phyloP scores from a whole-genome alignment of 257 asterid genomes.

The Lavandula angustifolia region DNA sequence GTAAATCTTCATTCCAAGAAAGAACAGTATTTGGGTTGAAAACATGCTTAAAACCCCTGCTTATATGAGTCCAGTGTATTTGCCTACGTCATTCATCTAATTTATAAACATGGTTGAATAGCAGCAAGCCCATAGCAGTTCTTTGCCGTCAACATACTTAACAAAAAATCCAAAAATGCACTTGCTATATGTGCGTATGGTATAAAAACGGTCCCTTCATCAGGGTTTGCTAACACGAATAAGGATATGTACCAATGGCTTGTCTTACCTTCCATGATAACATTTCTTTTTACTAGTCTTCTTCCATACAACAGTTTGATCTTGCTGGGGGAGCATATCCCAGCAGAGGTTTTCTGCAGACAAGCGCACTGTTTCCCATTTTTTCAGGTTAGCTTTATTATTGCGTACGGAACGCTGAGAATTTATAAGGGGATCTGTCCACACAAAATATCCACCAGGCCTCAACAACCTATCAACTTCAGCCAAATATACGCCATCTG shows the following conservation, averaged over 20 bases:
- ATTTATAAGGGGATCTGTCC: constrained; percentile 88
- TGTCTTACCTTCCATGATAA: constrained; percentile 66
- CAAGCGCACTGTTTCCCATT: constrained; percentile 73
- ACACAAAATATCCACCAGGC: constrained; percentile 99
- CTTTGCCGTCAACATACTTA: no score
- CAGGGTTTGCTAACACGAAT: no score
- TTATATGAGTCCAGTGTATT: not conserved
- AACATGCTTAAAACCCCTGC: constrained; percentile 3
- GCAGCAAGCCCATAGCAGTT: no score
- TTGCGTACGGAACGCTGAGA: constrained; percentile 71
- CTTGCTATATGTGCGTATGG: no score
- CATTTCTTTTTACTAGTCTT: constrained; percentile 79
- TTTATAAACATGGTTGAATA: no score
- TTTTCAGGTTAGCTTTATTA: constrained; percentile 65
- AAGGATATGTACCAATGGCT: not conserved
- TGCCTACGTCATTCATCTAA: not conserved
- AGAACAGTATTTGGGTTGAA: not conserved
- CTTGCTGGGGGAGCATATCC: constrained; percentile 92
- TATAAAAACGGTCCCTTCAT: no score
- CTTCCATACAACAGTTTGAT: constrained; percentile 94
- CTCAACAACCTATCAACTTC: constrained; percentile 91
- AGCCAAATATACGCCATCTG: constrained; percentile 76
- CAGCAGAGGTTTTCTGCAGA: constrained; percentile 60
- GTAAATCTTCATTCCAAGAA: not conserved
- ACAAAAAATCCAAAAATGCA: no score